Conservation (phyloP, 495 filamentous ascomycete species). For the Xylaria bambusicola region DNA sequence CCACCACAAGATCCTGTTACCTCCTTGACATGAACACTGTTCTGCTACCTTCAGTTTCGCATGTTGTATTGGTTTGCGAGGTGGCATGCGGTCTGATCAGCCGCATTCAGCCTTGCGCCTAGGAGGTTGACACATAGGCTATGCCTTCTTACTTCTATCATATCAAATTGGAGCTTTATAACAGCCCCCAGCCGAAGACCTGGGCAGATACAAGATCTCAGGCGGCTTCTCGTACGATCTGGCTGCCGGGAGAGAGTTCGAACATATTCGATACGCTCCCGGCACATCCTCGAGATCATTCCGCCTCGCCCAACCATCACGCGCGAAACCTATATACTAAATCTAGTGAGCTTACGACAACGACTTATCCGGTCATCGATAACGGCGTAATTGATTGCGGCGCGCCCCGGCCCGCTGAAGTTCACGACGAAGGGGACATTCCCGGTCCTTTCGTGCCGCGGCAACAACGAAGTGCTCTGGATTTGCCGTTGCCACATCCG, state of each 20-base stretch:
- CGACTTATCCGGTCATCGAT: neutral
- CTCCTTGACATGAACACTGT: conserved; percentile 5
- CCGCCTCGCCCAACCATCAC: neutral
- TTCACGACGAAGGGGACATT: conserved; percentile 31
- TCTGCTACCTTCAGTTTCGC: neutral
- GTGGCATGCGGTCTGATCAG: neutral
- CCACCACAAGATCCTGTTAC: conserved; percentile 5
- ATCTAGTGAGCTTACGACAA: conserved; percentile 8
- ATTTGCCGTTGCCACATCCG: conserved; percentile 35
- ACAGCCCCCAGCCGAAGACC: conserved; percentile 42
- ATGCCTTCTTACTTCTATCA: conserved; percentile 92
- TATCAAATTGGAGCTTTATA: conserved; percentile 80
- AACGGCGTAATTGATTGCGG: conserved; percentile 48
- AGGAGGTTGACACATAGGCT: conserved; percentile 25
- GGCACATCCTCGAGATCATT: conserved; percentile 35
- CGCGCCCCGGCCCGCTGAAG: conserved; percentile 32
- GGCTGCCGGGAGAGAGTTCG: conserved; percentile 40
- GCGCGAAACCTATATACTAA: conserved; percentile 9
- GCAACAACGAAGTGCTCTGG: conserved; percentile 31
- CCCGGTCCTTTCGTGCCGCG: conserved; percentile 34
- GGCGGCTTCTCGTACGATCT: conserved; percentile 27
- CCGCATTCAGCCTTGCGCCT: neutral
- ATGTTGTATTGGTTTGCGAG: neutral
- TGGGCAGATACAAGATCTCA: conserved; percentile 13
- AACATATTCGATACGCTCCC: conserved; percentile 51